A percentile compares a stretch with the other conserved stretches of the same genome.
These are phyloP conservation scores for Mucor velutinosus DNA, from an alignment of 371 early-diverging fungal genomes.

Conservation along the genomic window DNA sequence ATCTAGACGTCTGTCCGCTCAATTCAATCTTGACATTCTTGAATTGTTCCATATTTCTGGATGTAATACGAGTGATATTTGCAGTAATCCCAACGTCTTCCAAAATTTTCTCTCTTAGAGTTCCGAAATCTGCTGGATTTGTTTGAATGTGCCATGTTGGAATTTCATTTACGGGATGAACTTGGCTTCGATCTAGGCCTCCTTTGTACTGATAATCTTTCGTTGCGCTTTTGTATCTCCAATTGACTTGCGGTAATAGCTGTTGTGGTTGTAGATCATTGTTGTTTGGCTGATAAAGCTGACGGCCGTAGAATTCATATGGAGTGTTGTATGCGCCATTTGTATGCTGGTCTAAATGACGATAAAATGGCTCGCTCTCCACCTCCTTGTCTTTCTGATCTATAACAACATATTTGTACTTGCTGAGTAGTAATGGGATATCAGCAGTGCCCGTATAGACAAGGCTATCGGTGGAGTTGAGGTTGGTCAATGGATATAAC, in stretches of 20 bases:
- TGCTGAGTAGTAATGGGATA: constrained; percentile 5
- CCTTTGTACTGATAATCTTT: not conserved
- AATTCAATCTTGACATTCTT: constrained; percentile 20
- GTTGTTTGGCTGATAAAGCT: not conserved
- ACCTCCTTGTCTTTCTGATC: constrained; percentile 9
- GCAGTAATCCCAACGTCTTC: constrained; percentile 29
- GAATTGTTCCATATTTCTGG: not conserved
- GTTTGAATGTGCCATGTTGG: constrained; percentile 34
- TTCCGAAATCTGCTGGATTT: constrained; percentile 6
- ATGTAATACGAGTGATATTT: constrained; percentile 33
- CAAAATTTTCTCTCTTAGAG: constrained; percentile 25
- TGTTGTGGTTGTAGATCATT: not conserved
- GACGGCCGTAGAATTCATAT: constrained; percentile 29
- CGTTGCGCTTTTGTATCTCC: not conserved
- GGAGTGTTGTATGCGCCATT: not conserved
- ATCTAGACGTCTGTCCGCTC: constrained; percentile 37
- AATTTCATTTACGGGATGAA: constrained; percentile 30
- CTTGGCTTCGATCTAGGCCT: not conserved
- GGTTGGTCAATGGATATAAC: constrained; percentile 11
- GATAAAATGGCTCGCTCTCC: constrained; percentile 27
- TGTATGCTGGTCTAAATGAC: constrained; percentile 4
- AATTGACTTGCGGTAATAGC: not conserved
- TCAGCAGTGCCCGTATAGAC: constrained; percentile 19
- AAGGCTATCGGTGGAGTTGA: constrained; percentile 18
- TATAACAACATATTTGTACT: constrained; percentile 30